Base-by-base conservation (phyloP, 306 rosid species). In the Cicer cuneatum region DNA sequence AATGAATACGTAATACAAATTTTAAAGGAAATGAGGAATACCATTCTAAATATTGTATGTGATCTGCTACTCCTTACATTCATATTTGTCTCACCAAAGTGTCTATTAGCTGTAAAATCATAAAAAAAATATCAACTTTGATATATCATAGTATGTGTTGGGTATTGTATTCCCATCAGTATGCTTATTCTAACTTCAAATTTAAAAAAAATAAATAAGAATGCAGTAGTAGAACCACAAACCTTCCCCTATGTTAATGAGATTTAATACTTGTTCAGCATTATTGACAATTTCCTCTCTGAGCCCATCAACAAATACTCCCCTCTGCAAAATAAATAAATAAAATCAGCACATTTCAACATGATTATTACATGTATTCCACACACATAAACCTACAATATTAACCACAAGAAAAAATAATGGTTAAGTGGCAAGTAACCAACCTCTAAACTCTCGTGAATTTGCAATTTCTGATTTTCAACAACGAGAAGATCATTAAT, bases 31-130 rank as follows among this genome's bases (percentile, higher is more conserved):
- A 52, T 66, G 59, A 41, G 72, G 73, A 83, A 39, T 70, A 94
- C 99, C 99, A 94, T 92, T 85, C 99, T 86, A 77, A 94, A 94
- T 86, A 94, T 92, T 71, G 96, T 92, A 85, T 94, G 99, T 5
- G 99, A 94, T 71, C 99, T 90, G 79, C 99, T 94, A 83, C 99
- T 94, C 81, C 94, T 86, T 38, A 72, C 91, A 74, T 94, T 94
- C 95, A 94, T 94, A 83, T 90, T 94, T 41, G 97, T 94, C 86
- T 94, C 96, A 42, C 99, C 97, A 74, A 94, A 94, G 80, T 94
- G 97, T 81, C 97, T 90, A 71, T 94, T 92, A 67, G 82, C 99
- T 92, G 89, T 5, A 81, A 63, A 59, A 73, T 42, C 3, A 77
- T 46, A 84, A 46, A 45, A 45, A 59, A 41, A 52, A 48, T 66